Evolutionary conservation across 1,284 basidiomycete genomes (phyloP).

Genomic region (Naganishia liquefaciens): DNA sequence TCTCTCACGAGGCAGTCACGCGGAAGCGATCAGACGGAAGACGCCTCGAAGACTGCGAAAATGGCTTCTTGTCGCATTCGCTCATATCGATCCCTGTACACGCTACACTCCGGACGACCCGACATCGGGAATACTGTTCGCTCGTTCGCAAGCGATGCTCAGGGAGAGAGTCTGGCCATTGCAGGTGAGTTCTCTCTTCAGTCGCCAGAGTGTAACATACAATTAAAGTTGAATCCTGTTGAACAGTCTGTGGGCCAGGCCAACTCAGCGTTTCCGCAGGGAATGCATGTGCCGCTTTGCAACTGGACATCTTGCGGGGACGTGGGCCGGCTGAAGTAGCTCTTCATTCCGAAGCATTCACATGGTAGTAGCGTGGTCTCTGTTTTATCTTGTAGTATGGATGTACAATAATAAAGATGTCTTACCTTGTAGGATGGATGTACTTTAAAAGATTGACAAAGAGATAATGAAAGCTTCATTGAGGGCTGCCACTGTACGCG

Average conservation of each 20-base stretch:
- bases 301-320: constrained; percentile 18
- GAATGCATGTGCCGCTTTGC: constrained; percentile 13
- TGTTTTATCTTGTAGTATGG: too few species aligned
- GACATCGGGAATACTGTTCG: constrained; percentile 2
- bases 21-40: not conserved
- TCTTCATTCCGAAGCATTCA: constrained; percentile 24
- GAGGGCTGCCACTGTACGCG: too few species aligned
- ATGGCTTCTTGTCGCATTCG: too few species aligned
- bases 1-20: constrained; percentile 5
- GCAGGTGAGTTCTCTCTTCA: constrained; percentile 9
- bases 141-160: not conserved
- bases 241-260: constrained; percentile 21
- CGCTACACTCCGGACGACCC: not conserved
- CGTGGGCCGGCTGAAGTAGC: constrained; percentile 2
- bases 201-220: too few species aligned
- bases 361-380: not conserved
- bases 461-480: not conserved
- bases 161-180: constrained; percentile 12
- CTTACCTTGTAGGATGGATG: not conserved
- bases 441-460: constrained; percentile 1
- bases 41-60: too few species aligned
- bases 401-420: constrained; percentile 4
- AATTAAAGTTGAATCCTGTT: not conserved
- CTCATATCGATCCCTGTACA: constrained; percentile 2
- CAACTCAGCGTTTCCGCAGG: constrained; percentile 5